These are phyloP conservation scores for Eurotiales sp. DNA, from an alignment of 2,329 filamentous ascomycete genomes.

Conservation along the genomic window DNA sequence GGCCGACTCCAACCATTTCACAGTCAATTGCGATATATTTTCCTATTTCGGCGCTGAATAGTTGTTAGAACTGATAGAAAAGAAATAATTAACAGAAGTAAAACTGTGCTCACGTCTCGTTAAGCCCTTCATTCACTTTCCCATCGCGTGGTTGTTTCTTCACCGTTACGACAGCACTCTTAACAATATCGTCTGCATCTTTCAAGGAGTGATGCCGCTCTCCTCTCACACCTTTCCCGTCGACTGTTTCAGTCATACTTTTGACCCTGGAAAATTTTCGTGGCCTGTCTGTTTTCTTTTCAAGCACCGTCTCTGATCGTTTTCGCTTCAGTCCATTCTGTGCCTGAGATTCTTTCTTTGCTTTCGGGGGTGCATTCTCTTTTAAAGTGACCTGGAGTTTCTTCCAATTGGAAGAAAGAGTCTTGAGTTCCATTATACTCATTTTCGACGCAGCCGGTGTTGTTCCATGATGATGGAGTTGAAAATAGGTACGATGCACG, in stretches of 20 bases:
- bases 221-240: neutral
- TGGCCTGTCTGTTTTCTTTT: conserved; percentile 22
- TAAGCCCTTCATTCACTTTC: conserved; percentile 62
- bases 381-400: conserved; percentile 46
- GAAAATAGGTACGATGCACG: neutral
- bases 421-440: conserved; percentile 38
- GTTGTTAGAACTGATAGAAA: conserved; percentile 8
- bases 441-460: neutral
- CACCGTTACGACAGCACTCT: conserved; percentile 55
- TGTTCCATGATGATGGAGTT: conserved; percentile 4
- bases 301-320: conserved; percentile 21
- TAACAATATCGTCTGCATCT: conserved; percentile 29
- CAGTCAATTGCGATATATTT: conserved; percentile 94
- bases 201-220: conserved; percentile 5
- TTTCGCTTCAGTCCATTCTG: conserved; percentile 34
- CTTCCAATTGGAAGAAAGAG: conserved; percentile 50
- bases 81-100: conserved; percentile 8
- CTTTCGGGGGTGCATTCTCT: conserved; percentile 27
- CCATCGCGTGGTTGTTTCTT: conserved; percentile 40
- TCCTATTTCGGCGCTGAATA: conserved; percentile 61
- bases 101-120: conserved; percentile 38
- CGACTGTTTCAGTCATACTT: conserved; percentile 28
- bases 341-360: conserved; percentile 24
- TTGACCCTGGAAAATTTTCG: conserved; percentile 24
- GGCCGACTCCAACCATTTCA: conserved; percentile 89